Base-by-base conservation (phyloP, 768 basidiomycete species). In the Lyophyllum semitale region DNA sequence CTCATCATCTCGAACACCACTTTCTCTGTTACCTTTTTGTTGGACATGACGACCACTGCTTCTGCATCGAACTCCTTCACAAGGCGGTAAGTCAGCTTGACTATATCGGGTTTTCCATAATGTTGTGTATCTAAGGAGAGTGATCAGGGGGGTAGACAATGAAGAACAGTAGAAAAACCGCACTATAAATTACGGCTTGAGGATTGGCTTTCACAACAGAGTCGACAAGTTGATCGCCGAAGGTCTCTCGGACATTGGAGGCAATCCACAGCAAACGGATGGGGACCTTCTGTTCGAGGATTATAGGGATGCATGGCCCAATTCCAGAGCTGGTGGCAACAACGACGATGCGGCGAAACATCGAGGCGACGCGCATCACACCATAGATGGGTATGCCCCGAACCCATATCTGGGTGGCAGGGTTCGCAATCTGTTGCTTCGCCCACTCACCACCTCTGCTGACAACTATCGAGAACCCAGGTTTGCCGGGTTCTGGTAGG, bases 381-480 rank as follows among this genome's bases (percentile, higher is more conserved):
- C 82, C 82, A 58, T 74, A 81, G 20, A 78, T 78, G 7, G 84
- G 82, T 23, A 81, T 72, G 9, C 84, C 84, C 46, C 84, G 80
- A 18, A 84, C 77, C 82, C 82, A 87, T 26, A 87, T 63, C 51
- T 78, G 55, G 25, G 71, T 77, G 0, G 84, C 82, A 7, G 84
- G 83, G 42, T 82, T 73, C n/a, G 55, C 64, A 51, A 85, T 84
- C 58, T 78, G 71, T 54, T 80, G 76, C 29, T 66, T 67, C 1
- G 84, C 85, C 84, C 84, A 85, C 62, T 85, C 84, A 32, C 84
- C 84, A 23, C 84, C 84, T 45, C 69, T 75, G 27, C 80, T 82
- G 9, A 85, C 78, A 27, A 86, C 77, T 18, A 83, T 73, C 2
- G 84, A 85, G 62, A 78, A 85, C 0, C 80, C 81, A 43, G 70